A percentile compares a stretch with the other conserved stretches of the same genome.
Evolutionary conservation across 306 rosid genomes (phyloP).

Genomic region (Citrullus mucosospermus): DNA sequence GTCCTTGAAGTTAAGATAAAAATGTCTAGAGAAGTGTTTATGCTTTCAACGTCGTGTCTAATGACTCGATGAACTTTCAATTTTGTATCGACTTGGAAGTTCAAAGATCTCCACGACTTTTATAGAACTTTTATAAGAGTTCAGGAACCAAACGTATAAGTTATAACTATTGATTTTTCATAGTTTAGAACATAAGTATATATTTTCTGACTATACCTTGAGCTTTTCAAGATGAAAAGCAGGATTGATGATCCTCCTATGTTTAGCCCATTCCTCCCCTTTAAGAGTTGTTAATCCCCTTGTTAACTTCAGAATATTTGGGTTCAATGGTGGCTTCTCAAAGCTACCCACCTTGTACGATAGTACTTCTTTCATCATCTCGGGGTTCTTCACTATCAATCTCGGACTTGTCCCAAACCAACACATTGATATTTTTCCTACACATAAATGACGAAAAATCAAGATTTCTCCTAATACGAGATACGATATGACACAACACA

Average conservation of each 20-base stretch:
- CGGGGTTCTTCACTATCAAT: constrained; percentile 30
- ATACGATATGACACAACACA: neutral
- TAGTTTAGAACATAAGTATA: too few species aligned
- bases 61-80: neutral
- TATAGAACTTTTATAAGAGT: too few species aligned
- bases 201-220: constrained; percentile 19
- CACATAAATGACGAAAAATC: neutral
- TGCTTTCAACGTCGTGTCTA: neutral
- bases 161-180: too few species aligned
- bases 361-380: constrained; percentile 28
- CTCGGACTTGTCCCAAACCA: constrained; percentile 40
- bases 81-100: neutral
- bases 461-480: neutral
- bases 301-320: constrained; percentile 23
- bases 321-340: constrained; percentile 30
- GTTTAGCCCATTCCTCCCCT: constrained; percentile 32
- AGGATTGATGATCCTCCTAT: constrained; percentile 32
- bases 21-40: neutral
- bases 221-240: constrained; percentile 39
- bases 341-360: constrained; percentile 33
- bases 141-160: too few species aligned
- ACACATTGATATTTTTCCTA: constrained; percentile 33
- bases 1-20: too few species aligned
- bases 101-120: too few species aligned
- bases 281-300: constrained; percentile 33